phyloP scores from a whole-genome alignment of 2,329 filamentous ascomycete genomes.

The Claviceps arundinis region DNA sequence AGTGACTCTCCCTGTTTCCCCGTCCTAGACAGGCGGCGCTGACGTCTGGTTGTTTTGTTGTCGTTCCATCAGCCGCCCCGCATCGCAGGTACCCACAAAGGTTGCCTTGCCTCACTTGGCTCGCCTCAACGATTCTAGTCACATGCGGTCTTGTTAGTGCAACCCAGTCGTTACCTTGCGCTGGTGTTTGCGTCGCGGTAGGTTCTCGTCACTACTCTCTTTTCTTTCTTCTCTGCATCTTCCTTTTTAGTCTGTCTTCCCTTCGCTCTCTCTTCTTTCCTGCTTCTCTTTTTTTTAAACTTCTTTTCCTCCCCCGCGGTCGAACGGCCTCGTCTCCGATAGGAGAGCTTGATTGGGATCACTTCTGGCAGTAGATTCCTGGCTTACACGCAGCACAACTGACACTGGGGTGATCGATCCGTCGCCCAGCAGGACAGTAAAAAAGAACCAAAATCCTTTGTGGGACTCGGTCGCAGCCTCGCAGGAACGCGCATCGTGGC shows the following conservation, averaged over 20 bases:
- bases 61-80: not conserved
- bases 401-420: not conserved
- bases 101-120: not conserved
- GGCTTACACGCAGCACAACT: not conserved
- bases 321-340: not conserved
- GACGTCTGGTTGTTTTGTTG: too few species aligned
- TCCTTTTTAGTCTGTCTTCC: not conserved
- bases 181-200: not conserved
- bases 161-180: not conserved
- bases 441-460: not conserved
- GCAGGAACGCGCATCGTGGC: not conserved
- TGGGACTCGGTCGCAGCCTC: not conserved
- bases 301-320: not conserved
- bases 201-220: not conserved
- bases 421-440: conserved; percentile 1
- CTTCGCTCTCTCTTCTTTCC: not conserved
- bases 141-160: conserved; percentile 2
- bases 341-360: not conserved
- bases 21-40: too few species aligned
- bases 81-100: not conserved
- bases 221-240: not conserved
- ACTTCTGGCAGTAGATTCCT: conserved; percentile 1
- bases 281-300: not conserved
- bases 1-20: too few species aligned
- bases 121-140: conserved; percentile 3